These are phyloP conservation scores for Clarireedia monteithiana DNA, from an alignment of 2,329 filamentous ascomycete species.

Conservation along the genomic window DNA sequence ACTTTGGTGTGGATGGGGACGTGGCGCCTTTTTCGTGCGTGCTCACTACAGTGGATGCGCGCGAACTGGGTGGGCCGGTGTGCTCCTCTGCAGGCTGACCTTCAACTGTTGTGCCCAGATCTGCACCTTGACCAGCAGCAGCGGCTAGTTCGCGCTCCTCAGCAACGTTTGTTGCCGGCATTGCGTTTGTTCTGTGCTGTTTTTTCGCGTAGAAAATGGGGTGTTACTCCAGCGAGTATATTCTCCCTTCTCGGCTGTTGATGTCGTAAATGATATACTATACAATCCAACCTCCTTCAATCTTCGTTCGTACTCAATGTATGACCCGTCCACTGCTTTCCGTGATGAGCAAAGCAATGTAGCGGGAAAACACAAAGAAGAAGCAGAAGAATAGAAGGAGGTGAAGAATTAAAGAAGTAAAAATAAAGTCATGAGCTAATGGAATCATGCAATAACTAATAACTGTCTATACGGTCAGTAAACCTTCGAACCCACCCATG, in stretches of 20 bases:
- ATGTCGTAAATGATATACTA: no score
- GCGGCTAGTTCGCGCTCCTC: neutral
- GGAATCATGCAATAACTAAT: neutral
- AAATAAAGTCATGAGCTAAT: neutral
- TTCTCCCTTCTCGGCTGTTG: no score
- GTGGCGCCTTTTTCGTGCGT: neutral
- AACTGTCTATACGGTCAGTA: neutral
- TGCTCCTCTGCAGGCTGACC: neutral
- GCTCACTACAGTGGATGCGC: neutral
- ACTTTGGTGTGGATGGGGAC: neutral
- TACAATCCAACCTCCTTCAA: no score
- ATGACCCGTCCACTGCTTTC: no score
- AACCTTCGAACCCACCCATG: neutral
- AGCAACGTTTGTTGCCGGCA: no score
- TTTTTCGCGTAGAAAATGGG: no score
- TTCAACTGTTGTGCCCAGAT: neutral
- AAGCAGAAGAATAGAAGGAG: neutral
- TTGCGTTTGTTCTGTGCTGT: no score
- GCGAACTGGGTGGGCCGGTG: neutral
- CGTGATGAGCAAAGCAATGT: neutral
- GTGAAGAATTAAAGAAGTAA: neutral
- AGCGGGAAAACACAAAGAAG: neutral
- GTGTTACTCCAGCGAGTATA: no score
- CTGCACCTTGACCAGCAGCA: conserved; percentile 9
- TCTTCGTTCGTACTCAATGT: no score